Evolutionary conservation across 2,329 filamentous ascomycete species (phyloP).

Genomic region (Sclerotinia subarctica): DNA sequence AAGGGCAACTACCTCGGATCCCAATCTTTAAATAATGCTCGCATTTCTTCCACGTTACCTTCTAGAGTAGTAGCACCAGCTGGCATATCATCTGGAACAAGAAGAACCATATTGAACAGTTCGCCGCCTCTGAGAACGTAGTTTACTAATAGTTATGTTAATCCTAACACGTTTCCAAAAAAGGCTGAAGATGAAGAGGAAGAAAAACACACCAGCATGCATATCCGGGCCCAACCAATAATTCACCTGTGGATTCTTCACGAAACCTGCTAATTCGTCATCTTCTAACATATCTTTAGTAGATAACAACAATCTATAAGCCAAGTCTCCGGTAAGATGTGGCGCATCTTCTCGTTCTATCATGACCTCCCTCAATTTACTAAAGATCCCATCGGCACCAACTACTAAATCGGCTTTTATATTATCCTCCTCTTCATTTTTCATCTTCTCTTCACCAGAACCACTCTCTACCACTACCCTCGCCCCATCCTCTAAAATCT

Average conservation of each 20-base stretch:
- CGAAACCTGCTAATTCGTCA: constrained; percentile 41
- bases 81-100: constrained; percentile 41
- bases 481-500: constrained; percentile 30
- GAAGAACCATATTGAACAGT: constrained; percentile 47
- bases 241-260: constrained; percentile 44
- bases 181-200: background rate
- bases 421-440: constrained; percentile 32
- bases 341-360: constrained; percentile 48
- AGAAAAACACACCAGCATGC: constrained; percentile 41
- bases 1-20: constrained; percentile 38
- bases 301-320: constrained; percentile 46
- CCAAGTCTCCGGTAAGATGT: constrained; percentile 45
- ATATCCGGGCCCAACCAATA: constrained; percentile 49
- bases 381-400: constrained; percentile 45
- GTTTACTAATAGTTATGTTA: constrained; percentile 38
- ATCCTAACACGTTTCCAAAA: background rate
- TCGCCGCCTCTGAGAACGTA: constrained; percentile 46
- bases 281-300: constrained; percentile 45
- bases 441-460: constrained; percentile 33
- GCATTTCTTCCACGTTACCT: constrained; percentile 43
- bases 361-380: constrained; percentile 41
- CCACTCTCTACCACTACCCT: constrained; percentile 36
- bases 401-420: constrained; percentile 40
- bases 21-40: constrained; percentile 44
- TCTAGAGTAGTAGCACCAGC: constrained; percentile 41